Base-by-base conservation (phyloP, 2,329 filamentous ascomycete species). In the Thielaviopsis euricoi region DNA sequence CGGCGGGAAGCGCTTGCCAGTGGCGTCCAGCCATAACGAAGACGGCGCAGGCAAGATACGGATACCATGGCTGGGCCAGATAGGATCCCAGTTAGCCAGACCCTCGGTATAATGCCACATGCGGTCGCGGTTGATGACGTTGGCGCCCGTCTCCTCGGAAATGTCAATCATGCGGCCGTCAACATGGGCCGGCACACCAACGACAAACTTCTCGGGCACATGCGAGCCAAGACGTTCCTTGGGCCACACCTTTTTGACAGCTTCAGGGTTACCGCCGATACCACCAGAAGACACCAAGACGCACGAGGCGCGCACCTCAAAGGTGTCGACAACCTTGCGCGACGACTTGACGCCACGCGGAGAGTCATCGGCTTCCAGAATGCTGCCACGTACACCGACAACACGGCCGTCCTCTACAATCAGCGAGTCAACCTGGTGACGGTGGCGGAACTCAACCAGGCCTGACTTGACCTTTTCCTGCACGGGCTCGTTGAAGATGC, bases 91-190 rank as follows among this genome's bases (percentile, higher is more conserved):
- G 65, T 83, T 82, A 56, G 74, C 70, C 12, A 83, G 66, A 0
- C 80, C 80, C 63, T 83, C 80, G 12, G 79, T 82, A 64, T 83
- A 83, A 65, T 83, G 80, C 80, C 80, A 83, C 80, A 83, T 82
- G 50, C 80, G 71, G 64, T 83, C 80, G 53, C 75, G 73, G 67
- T 83, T 83, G 69, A 83, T 72, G 60, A 82, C 64, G 59, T 73
- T 70, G 1, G 76, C 80, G 9, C 80, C 80, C 1, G 70, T 73
- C 0, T 64, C 56, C 65, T 80, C 74, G 1, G 78, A 67, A 55
- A 83, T 81, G 40, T 69, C 74, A 51, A 83, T 75, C 78, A 82
- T 82, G 56, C 79, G 75, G 1, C 80, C 80, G 62, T 83, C 80
- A n/a, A 83, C 80, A 62, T 83, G 79, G 0, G 77, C 78, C 0